Percentiles rank a stretch among this genome's conserved stretches.
These are phyloP conservation scores for Cyberlindnera americana DNA, from an alignment of 805 yeast genomes.

Conservation along the genomic window DNA sequence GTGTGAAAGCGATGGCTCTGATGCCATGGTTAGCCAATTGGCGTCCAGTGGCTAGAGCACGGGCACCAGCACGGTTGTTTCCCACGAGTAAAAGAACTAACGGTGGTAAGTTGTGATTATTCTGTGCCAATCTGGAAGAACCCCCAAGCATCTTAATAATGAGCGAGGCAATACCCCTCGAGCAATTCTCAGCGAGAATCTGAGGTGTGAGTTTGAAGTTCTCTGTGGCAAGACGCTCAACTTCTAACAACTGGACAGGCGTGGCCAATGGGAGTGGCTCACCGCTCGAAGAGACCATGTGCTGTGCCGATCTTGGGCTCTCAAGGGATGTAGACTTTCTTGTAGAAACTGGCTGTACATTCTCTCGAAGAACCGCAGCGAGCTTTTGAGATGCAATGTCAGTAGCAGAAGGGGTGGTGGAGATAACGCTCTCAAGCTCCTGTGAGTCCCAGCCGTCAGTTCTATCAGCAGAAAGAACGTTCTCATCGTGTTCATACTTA, in stretches of 20 bases:
- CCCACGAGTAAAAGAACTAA: slow-evolving; percentile 68
- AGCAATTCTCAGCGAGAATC: slow-evolving; percentile 60
- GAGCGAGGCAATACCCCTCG: slow-evolving; percentile 58
- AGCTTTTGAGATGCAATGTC: slow-evolving; percentile 8
- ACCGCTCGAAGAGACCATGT: slow-evolving; percentile 10
- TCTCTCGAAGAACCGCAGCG: slow-evolving; percentile 6
- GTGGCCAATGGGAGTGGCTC: slow-evolving; percentile 58
- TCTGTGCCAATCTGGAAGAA: slow-evolving; percentile 52
- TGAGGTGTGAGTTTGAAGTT: slow-evolving; percentile 47
- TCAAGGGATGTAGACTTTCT: slow-evolving; percentile 17
- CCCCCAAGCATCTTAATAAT: slow-evolving; percentile 69
- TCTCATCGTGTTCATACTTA: slow-evolving; percentile 68
- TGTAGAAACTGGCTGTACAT: background rate
- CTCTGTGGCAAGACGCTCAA: slow-evolving; percentile 58
- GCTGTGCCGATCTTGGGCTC: slow-evolving; percentile 4
- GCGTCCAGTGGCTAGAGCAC: slow-evolving; percentile 77
- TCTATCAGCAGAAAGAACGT: slow-evolving; percentile 41
- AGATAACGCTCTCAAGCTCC: slow-evolving; percentile 2
- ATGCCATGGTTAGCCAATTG: slow-evolving; percentile 73
- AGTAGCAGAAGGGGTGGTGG: slow-evolving; percentile 16
- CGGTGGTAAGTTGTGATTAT: slow-evolving; percentile 80
- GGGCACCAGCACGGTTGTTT: slow-evolving; percentile 68
- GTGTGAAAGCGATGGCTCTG: slow-evolving; percentile 45
- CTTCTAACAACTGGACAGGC: slow-evolving; percentile 74
- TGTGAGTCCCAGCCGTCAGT: slow-evolving; percentile 19